Conservation (phyloP, 1,284 basidiomycete genomes). For the Phaffia rhodozyma region DNA sequence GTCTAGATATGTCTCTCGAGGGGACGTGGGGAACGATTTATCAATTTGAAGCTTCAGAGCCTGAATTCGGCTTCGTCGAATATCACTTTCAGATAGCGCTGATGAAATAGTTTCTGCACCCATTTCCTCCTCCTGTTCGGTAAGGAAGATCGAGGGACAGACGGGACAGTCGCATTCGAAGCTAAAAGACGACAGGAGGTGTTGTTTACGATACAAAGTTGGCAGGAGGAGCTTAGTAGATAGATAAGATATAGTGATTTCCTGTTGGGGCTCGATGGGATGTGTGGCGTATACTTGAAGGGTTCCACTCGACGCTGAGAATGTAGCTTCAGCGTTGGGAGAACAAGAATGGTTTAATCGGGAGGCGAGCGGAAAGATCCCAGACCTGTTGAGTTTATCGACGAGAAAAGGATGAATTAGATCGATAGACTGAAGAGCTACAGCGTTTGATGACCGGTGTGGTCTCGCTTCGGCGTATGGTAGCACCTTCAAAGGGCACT, state of each 20-base stretch:
- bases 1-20: background rate
- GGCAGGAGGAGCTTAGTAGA: conserved; percentile 10
- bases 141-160: background rate
- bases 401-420: background rate
- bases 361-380: conserved; percentile 15
- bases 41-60: background rate
- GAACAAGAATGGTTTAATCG: conserved; percentile 15
- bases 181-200: conserved; percentile 1
- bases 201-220: background rate
- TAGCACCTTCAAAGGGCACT: too few species aligned
- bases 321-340: conserved; percentile 7
- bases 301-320: background rate
- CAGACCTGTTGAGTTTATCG: conserved; percentile 4
- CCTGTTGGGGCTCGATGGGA: background rate
- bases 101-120: too few species aligned
- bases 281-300: conserved; percentile 4
- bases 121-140: too few species aligned
- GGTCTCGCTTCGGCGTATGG: too few species aligned
- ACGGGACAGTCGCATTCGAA: conserved; percentile 11
- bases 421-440: too few species aligned
- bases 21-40: background rate
- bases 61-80: background rate
- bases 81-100: background rate
- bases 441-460: too few species aligned
- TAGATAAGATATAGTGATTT: conserved; percentile 17